A percentile compares a stretch with the other conserved stretches of the same genome.
Conservation (phyloP, 495 filamentous ascomycete species). For the Aspergillus biplanus region DNA sequence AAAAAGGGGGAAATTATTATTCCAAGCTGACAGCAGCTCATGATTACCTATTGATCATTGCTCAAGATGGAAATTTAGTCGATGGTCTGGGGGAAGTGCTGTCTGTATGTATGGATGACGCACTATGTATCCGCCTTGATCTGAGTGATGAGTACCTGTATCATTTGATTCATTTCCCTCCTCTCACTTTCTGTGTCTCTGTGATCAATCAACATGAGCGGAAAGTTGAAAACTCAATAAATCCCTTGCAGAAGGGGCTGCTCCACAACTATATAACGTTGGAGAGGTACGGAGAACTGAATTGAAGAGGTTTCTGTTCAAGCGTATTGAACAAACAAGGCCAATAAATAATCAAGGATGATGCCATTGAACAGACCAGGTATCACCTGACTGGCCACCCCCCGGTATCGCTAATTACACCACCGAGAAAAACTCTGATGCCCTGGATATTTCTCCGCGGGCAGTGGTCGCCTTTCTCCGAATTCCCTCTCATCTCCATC, state of each 20-base stretch:
- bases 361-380: not conserved
- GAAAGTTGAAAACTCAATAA: too few relatives aligned
- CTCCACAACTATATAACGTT: too few relatives aligned
- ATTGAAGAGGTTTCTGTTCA: too few relatives aligned
- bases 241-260: too few relatives aligned
- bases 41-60: not conserved
- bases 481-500: not conserved
- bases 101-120: too few relatives aligned
- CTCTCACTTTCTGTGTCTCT: not conserved
- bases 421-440: slow-evolving; percentile 11
- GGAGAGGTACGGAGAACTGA: not conserved
- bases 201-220: too few relatives aligned
- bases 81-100: not conserved
- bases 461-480: not conserved
- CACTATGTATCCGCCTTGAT: not conserved
- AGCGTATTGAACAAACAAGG: not conserved
- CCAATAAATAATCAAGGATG: not conserved
- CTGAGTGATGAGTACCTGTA: too few relatives aligned
- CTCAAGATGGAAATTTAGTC: slow-evolving; percentile 16
- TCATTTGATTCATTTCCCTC: not conserved
- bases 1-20: not conserved
- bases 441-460: slow-evolving; percentile 22
- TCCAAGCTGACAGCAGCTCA: not conserved
- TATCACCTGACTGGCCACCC: not conserved
- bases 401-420: slow-evolving; percentile 19